Conservation (phyloP, 176 grass and related monocot genomes). For the Paspalum notatum region DNA sequence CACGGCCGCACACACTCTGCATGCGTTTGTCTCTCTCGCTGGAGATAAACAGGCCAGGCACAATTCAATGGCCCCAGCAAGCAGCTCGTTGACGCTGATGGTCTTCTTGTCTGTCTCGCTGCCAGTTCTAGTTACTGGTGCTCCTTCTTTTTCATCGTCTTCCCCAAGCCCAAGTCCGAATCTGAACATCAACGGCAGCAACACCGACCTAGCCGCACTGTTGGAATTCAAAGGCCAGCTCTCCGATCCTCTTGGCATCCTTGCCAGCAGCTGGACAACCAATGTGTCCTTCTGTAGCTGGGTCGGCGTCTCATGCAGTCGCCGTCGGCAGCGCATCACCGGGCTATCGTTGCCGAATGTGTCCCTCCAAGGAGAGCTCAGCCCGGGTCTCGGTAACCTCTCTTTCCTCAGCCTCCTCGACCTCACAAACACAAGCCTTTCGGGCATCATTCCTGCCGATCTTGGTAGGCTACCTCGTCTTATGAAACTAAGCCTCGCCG, state of each 20-base stretch:
- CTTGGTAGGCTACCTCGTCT: slow-evolving; percentile 6
- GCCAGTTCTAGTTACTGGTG: neutral
- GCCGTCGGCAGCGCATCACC: neutral
- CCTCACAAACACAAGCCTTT: neutral
- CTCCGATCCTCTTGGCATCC: neutral
- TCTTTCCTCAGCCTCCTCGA: slow-evolving; percentile 36
- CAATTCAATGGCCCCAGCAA: neutral
- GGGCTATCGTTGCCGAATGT: neutral
- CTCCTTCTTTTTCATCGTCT: neutral
- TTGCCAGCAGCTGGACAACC: slow-evolving; percentile 8
- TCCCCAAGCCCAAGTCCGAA: neutral
- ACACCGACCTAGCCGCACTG: neutral
- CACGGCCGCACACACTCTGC: neutral
- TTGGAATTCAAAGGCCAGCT: slow-evolving; percentile 27
- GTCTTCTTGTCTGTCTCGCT: neutral
- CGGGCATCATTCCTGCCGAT: neutral
- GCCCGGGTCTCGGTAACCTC: slow-evolving; percentile 20
- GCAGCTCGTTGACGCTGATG: neutral
- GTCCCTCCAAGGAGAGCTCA: neutral
- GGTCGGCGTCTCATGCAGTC: slow-evolving; percentile 23
- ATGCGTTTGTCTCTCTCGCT: neutral
- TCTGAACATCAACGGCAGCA: neutral
- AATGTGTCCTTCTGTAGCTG: slow-evolving; percentile 20
- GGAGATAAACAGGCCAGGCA: no score
- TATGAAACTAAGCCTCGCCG: neutral